Percentiles rank a stretch among this genome's conserved stretches.
Evolutionary conservation across 1,284 basidiomycete species (phyloP).

Genomic region (Cutaneotrichosporon sp.): DNA sequence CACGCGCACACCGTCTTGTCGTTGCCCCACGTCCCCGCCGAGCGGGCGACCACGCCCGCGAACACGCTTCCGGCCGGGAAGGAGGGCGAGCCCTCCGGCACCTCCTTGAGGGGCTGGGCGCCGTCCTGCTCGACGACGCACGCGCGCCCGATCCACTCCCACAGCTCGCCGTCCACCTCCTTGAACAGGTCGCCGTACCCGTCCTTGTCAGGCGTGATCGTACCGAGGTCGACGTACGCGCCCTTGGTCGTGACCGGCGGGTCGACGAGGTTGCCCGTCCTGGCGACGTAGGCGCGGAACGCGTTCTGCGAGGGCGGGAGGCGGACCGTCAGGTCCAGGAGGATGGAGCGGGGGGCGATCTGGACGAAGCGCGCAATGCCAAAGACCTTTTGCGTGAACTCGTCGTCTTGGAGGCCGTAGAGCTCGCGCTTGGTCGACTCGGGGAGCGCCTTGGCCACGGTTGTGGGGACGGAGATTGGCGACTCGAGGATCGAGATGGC

Average conservation of each 20-base stretch:
- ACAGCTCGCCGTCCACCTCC: slow-evolving; percentile 52
- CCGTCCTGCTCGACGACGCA: slow-evolving; percentile 45
- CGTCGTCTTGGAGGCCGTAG: slow-evolving; percentile 46
- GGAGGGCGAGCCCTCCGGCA: not conserved
- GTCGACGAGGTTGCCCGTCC: slow-evolving; percentile 50
- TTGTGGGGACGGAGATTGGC: slow-evolving; percentile 41
- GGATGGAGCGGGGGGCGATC: slow-evolving; percentile 47
- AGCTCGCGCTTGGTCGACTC: slow-evolving; percentile 20
- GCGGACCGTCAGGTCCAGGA: slow-evolving; percentile 54
- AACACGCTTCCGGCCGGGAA: slow-evolving; percentile 32
- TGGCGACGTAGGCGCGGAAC: slow-evolving; percentile 46
- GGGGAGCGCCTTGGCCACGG: slow-evolving; percentile 31
- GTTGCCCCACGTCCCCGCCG: slow-evolving; percentile 54
- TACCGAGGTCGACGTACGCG: slow-evolving; percentile 38
- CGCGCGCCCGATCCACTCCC: slow-evolving; percentile 54
- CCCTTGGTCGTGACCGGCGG: slow-evolving; percentile 51
- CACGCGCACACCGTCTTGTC: slow-evolving; percentile 56
- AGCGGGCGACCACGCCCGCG: slow-evolving; percentile 54
- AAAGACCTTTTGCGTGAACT: slow-evolving; percentile 53
- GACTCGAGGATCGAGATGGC: slow-evolving; percentile 55
- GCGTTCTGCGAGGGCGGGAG: slow-evolving; percentile 26
- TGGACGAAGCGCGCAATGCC: slow-evolving; percentile 55
- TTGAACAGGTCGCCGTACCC: slow-evolving; percentile 55
- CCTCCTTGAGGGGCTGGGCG: not conserved
- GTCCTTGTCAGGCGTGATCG: slow-evolving; percentile 46